Evolutionary conservation across 139 green algal species (phyloP).

Genomic region (Yamagishiella unicocca): DNA sequence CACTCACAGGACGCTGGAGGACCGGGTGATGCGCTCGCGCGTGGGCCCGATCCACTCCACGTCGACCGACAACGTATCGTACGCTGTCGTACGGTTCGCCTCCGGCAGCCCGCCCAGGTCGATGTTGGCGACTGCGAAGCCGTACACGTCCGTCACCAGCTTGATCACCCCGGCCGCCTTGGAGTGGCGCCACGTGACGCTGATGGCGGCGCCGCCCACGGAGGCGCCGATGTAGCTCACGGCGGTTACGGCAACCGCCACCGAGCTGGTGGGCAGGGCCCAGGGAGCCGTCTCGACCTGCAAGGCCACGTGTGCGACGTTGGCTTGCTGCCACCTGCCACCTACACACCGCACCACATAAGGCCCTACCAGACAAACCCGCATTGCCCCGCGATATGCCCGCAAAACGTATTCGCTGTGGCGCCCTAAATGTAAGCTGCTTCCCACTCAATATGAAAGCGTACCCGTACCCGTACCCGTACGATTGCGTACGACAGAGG

Average conservation of each 20-base stretch:
- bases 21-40: conserved; percentile 49
- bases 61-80: conserved; percentile 35
- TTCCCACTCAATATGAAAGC: neutral
- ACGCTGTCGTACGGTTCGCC: conserved; percentile 20
- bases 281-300: conserved; percentile 23
- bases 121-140: conserved; percentile 24
- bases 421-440: neutral
- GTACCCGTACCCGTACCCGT: neutral
- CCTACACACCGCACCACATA: neutral
- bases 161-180: conserved; percentile 33
- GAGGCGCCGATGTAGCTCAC: conserved; percentile 40
- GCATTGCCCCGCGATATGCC: neutral
- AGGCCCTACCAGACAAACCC: neutral
- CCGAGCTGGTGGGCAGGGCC: neutral
- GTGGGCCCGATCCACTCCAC: conserved; percentile 65
- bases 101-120: conserved; percentile 40
- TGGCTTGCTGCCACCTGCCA: neutral
- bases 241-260: neutral
- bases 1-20: conserved; percentile 47
- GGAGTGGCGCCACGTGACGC: conserved; percentile 36
- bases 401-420: neutral
- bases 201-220: conserved; percentile 39
- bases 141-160: conserved; percentile 22
- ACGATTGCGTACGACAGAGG: no score
- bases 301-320: neutral